phyloP scores from a whole-genome alignment of 2,329 filamentous ascomycete species.

The Exophiala oligosperma region DNA sequence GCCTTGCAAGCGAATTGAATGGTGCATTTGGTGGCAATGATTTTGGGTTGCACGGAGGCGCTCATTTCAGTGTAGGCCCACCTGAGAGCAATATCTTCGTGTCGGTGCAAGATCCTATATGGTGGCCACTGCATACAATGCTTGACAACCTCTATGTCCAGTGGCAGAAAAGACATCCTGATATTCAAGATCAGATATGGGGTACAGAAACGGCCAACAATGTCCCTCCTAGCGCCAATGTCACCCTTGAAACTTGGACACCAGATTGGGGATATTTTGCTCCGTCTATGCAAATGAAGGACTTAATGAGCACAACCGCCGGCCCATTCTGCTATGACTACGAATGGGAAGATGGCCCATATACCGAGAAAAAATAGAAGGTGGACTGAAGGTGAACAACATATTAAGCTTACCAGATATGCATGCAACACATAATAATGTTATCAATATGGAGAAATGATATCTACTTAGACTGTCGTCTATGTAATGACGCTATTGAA shows the following conservation, averaged over 20 bases:
- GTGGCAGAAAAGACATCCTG: constrained; percentile 29
- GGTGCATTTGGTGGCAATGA: constrained; percentile 25
- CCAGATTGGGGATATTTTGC: constrained; percentile 28
- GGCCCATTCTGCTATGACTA: constrained; percentile 32
- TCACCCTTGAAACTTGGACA: constrained; percentile 25
- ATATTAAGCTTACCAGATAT: neutral
- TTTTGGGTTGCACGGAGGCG: constrained; percentile 30
- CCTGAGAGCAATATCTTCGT: constrained; percentile 28
- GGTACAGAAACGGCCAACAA: constrained; percentile 30
- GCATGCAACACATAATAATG: neutral
- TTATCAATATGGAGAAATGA: neutral
- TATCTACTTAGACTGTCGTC: too few relatives aligned
- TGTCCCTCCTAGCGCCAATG: constrained; percentile 26
- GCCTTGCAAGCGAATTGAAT: constrained; percentile 24
- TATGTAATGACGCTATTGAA: too few relatives aligned
- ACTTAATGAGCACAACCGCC: constrained; percentile 28
- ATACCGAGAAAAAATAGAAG: neutral
- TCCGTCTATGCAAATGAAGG: constrained; percentile 9
- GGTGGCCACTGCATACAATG: constrained; percentile 28
- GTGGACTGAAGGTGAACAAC: neutral
- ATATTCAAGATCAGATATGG: constrained; percentile 15
- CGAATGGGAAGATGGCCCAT: constrained; percentile 11
- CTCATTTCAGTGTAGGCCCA: constrained; percentile 29
- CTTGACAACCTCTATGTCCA: constrained; percentile 29
- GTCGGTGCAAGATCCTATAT: constrained; percentile 29